Percentiles rank a stretch among this genome's conserved stretches.
Evolutionary conservation across 2,329 filamentous ascomycete species (phyloP).

Genomic region (Botrytis fragariae): DNA sequence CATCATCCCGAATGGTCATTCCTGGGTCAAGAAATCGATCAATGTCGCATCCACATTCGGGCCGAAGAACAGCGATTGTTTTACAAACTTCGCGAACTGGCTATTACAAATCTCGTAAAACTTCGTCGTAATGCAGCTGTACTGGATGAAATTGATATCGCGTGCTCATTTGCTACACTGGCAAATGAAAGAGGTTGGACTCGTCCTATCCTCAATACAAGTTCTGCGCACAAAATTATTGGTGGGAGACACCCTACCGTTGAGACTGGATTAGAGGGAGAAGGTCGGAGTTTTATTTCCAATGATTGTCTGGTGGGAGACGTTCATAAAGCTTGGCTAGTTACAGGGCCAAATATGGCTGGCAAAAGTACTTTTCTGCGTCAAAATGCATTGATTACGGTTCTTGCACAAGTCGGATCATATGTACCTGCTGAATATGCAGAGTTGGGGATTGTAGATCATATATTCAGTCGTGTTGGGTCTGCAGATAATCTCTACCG

Average conservation of each 20-base stretch:
- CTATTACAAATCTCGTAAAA: slow-evolving; percentile 79
- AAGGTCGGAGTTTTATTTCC: slow-evolving; percentile 76
- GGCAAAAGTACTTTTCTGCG: slow-evolving; percentile 95
- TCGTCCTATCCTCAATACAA: slow-evolving; percentile 68
- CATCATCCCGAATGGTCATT: slow-evolving; percentile 80
- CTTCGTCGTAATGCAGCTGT: slow-evolving; percentile 87
- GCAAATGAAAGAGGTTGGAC: slow-evolving; percentile 71
- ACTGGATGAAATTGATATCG: slow-evolving; percentile 89
- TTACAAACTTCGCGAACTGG: slow-evolving; percentile 66
- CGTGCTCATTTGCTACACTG: slow-evolving; percentile 78
- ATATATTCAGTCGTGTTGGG: slow-evolving; percentile 89
- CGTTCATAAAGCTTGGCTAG: slow-evolving; percentile 62
- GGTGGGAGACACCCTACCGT: slow-evolving; percentile 92
- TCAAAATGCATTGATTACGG: slow-evolving; percentile 91
- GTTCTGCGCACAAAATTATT: slow-evolving; percentile 69
- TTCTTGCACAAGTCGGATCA: slow-evolving; percentile 87
- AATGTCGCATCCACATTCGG: slow-evolving; percentile 72
- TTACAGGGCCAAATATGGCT: slow-evolving; percentile 95
- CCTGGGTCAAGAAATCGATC: slow-evolving; percentile 77
- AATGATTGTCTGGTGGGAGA: slow-evolving; percentile 83
- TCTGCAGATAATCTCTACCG: slow-evolving; percentile 93
- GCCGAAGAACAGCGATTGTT: slow-evolving; percentile 83
- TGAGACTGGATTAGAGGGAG: slow-evolving; percentile 73
- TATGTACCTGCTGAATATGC: slow-evolving; percentile 89
- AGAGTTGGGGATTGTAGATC: slow-evolving; percentile 87